Conservation (phyloP, 2,329 filamentous ascomycete species). For the Magnaporthiopsis incrustans region DNA sequence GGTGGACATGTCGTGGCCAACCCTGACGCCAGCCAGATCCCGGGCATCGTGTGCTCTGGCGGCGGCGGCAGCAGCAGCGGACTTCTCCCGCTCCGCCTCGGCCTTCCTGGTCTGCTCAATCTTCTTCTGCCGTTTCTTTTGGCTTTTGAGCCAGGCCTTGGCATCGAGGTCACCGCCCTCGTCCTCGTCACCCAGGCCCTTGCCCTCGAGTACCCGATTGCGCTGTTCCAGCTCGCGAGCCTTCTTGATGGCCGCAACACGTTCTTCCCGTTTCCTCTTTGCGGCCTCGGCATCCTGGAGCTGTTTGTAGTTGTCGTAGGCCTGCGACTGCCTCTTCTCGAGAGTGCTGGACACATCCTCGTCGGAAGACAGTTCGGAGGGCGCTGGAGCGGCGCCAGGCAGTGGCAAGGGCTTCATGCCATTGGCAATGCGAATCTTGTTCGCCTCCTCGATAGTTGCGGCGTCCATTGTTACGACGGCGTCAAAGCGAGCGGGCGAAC, state of each 20-base stretch:
- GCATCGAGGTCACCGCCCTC: constrained; percentile 63
- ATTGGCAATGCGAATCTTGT: constrained; percentile 81
- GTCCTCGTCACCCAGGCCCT: constrained; percentile 71
- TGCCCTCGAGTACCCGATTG: constrained; percentile 67
- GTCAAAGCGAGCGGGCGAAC: no score
- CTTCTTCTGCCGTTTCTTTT: constrained; percentile 92
- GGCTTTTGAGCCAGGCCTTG: constrained; percentile 75
- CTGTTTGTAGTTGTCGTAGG: constrained; percentile 65
- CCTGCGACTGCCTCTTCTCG: constrained; percentile 67
- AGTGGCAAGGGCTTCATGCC: constrained; percentile 86
- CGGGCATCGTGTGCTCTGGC: constrained; percentile 68
- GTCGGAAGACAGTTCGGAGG: constrained; percentile 35
- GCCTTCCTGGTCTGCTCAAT: constrained; percentile 67
- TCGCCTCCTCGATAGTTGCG: constrained; percentile 84
- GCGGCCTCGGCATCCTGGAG: constrained; percentile 62
- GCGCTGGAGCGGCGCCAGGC: constrained; percentile 49
- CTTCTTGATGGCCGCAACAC: constrained; percentile 75
- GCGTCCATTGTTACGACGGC: constrained; percentile 43
- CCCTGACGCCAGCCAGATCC: constrained; percentile 83
- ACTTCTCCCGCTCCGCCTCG: constrained; percentile 71
- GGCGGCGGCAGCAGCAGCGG: constrained; percentile 57
- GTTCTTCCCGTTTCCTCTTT: constrained; percentile 71
- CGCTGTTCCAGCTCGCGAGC: constrained; percentile 78
- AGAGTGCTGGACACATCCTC: constrained; percentile 75
- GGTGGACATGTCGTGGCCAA: constrained; percentile 75